These are phyloP conservation scores for Oryza glumipatula DNA, from an alignment of 176 grass and related monocot genomes.

Conservation along the genomic window DNA sequence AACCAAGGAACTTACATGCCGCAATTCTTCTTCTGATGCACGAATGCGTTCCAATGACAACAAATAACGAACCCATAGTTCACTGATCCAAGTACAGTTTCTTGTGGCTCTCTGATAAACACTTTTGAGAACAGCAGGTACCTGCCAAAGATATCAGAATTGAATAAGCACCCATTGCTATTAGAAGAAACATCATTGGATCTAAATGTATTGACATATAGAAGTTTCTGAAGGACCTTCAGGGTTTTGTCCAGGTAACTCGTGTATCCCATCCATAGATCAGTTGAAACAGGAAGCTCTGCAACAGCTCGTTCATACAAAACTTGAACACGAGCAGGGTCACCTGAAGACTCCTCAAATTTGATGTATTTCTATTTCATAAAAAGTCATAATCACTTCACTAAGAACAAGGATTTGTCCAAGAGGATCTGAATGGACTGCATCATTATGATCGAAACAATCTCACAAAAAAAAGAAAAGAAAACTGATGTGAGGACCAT, in stretches of 20 bases:
- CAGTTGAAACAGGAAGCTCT: constrained; percentile 79
- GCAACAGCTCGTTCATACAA: constrained; percentile 87
- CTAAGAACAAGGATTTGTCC: neutral
- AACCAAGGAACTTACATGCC: constrained; percentile 49
- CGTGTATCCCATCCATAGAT: constrained; percentile 81
- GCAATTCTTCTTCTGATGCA: constrained; percentile 73
- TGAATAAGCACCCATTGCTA: constrained; percentile 23
- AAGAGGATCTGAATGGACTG: neutral
- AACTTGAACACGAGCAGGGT: constrained; percentile 88
- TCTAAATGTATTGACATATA: constrained; percentile 10
- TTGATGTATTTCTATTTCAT: constrained; percentile 87
- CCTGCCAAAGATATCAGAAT: constrained; percentile 55
- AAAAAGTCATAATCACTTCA: constrained; percentile 32
- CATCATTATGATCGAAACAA: neutral
- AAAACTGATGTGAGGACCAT: neutral
- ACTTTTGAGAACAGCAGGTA: constrained; percentile 71
- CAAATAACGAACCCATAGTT: constrained; percentile 79
- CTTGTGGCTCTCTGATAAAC: constrained; percentile 88
- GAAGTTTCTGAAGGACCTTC: constrained; percentile 62
- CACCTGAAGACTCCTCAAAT: constrained; percentile 81
- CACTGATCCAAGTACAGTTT: constrained; percentile 95
- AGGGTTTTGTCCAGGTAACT: constrained; percentile 79
- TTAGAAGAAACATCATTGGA: constrained; percentile 30
- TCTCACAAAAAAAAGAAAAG: neutral
- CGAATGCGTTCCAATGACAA: constrained; percentile 73